Conservation (phyloP, 495 filamentous ascomycete genomes). For the Aspergillus kassunensis region DNA sequence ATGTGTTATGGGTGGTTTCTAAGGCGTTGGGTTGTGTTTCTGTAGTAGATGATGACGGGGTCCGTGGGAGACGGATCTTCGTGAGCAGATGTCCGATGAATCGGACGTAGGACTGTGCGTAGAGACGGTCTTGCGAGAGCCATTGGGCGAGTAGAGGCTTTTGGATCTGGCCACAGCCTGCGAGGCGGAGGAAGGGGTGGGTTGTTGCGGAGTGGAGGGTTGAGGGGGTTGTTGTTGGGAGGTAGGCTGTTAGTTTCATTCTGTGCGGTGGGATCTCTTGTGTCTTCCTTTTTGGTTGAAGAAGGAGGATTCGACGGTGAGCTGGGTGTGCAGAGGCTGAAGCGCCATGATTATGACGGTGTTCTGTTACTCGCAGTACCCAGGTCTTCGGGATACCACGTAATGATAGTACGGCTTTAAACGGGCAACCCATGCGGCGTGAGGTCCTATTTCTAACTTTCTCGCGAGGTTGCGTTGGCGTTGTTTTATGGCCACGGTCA, state of each 20-base stretch:
- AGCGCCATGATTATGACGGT: too few species aligned
- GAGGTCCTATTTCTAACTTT: too few species aligned
- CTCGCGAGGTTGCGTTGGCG: too few species aligned
- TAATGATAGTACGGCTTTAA: too few species aligned
- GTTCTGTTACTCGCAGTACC: too few species aligned
- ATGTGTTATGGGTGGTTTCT: too few species aligned
- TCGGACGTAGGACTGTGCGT: conserved; percentile 67
- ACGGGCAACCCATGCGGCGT: too few species aligned
- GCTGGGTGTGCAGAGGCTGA: too few species aligned
- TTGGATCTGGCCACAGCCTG: conserved; percentile 58
- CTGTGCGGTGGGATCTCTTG: not conserved
- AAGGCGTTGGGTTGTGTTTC: conserved; percentile 10
- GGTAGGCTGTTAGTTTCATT: conserved; percentile 31
- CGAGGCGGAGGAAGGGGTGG: conserved; percentile 63
- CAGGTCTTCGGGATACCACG: too few species aligned
- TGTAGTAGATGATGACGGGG: conserved; percentile 9
- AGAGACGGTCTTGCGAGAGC: conserved; percentile 73
- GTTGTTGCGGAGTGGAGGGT: conserved; percentile 56
- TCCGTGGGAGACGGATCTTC: conserved; percentile 53
- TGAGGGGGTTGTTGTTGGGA: conserved; percentile 23
- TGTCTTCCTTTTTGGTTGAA: not conserved
- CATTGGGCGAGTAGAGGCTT: conserved; percentile 57
- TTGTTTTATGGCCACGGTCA: too few species aligned
- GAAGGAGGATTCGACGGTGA: not conserved
- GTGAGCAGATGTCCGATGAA: conserved; percentile 65